Conservation (phyloP, 768 basidiomycete species). For the Naganishia randhawae region DNA sequence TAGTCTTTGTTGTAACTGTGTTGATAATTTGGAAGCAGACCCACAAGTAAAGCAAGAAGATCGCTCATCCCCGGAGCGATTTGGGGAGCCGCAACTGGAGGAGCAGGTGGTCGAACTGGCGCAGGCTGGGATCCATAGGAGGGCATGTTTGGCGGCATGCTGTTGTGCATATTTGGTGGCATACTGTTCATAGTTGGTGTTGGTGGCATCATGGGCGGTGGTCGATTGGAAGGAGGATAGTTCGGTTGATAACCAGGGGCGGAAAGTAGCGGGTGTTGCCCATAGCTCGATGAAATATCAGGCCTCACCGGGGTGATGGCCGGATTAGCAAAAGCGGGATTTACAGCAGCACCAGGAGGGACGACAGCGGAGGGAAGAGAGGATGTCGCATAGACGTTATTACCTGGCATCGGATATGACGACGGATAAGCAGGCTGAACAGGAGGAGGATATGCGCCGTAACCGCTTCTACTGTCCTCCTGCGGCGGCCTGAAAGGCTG, state of each 20-base stretch:
- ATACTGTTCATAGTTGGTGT: no score
- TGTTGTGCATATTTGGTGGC: background rate
- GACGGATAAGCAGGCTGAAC: background rate
- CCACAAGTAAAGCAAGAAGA: constrained; percentile 5
- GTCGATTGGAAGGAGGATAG: background rate
- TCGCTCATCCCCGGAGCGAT: constrained; percentile 7
- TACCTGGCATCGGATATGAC: background rate
- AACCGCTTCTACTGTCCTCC: background rate
- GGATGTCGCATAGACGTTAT: background rate
- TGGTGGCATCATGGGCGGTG: background rate
- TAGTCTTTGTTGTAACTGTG: background rate
- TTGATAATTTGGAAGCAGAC: background rate
- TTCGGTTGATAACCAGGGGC: background rate
- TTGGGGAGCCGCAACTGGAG: background rate
- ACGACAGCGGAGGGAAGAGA: background rate
- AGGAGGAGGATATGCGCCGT: background rate
- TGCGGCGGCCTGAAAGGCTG: background rate
- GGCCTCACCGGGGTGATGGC: background rate
- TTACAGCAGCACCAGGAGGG: background rate
- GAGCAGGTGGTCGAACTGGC: background rate
- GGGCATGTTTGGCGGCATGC: background rate
- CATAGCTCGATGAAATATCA: background rate
- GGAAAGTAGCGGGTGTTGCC: background rate
- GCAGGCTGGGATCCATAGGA: background rate
- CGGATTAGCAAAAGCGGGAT: background rate